A percentile compares a stretch with the other conserved stretches of the same genome.
phyloP scores from a whole-genome alignment of 1,284 basidiomycete genomes.

The Grifola frondosa region DNA sequence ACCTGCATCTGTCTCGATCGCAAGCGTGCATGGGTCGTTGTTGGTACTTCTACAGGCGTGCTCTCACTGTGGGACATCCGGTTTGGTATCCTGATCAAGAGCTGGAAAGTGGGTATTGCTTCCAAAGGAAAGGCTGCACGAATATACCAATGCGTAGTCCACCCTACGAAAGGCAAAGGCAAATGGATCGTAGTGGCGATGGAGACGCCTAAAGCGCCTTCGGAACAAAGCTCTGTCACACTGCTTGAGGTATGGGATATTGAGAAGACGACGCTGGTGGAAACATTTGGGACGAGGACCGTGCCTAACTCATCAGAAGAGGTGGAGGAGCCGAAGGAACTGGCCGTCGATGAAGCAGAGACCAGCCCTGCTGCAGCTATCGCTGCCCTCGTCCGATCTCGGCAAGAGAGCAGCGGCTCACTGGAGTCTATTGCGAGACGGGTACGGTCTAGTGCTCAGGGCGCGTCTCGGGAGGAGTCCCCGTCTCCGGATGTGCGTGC shows the following conservation, averaged over 20 bases:
- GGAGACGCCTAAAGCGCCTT: slow-evolving; percentile 36
- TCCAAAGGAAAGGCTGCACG: slow-evolving; percentile 50
- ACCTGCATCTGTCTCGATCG: slow-evolving; percentile 82
- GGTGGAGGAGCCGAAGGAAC: slow-evolving; percentile 49
- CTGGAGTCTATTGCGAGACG: slow-evolving; percentile 17
- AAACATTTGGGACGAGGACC: slow-evolving; percentile 59
- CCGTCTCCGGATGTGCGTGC: slow-evolving; percentile 64
- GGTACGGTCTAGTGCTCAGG: slow-evolving; percentile 16
- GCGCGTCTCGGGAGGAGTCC: slow-evolving; percentile 31
- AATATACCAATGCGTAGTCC: slow-evolving; percentile 73
- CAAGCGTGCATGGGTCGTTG: slow-evolving; percentile 83
- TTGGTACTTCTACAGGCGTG: slow-evolving; percentile 83
- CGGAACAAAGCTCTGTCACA: slow-evolving; percentile 38
- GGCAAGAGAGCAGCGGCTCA: slow-evolving; percentile 35
- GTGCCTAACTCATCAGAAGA: slow-evolving; percentile 42
- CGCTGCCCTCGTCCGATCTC: slow-evolving; percentile 48
- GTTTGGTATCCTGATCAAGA: slow-evolving; percentile 86
- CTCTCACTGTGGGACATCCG: slow-evolving; percentile 92
- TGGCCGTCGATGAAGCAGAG: slow-evolving; percentile 54
- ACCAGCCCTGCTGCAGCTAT: slow-evolving; percentile 68
- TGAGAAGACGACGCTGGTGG: slow-evolving; percentile 65
- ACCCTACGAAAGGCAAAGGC: slow-evolving; percentile 84
- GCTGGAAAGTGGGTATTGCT: slow-evolving; percentile 78
- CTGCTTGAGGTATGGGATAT: slow-evolving; percentile 82
- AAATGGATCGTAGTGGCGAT: slow-evolving; percentile 87